Evolutionary conservation across 163 green algal genomes (phyloP).

Genomic region (Trebouxia gelatinosa): DNA sequence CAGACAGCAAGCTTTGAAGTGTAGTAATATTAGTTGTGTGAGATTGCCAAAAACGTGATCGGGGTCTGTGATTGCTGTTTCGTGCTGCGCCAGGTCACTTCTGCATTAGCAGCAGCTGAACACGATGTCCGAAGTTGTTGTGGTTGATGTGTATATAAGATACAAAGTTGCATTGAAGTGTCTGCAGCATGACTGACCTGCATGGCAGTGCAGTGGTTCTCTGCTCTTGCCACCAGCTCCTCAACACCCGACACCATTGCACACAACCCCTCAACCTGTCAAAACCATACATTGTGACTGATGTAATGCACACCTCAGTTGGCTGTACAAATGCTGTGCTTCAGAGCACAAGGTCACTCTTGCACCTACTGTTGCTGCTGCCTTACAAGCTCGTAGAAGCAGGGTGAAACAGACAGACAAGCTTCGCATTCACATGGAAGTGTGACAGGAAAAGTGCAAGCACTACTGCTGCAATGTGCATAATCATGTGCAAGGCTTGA

Average conservation of each 20-base stretch:
- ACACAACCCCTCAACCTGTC: slow-evolving; percentile 59
- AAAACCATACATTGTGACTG: too few relatives aligned
- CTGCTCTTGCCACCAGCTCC: slow-evolving; percentile 52
- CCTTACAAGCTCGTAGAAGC: too few relatives aligned
- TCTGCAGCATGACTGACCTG: slow-evolving; percentile 49
- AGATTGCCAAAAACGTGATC: not conserved
- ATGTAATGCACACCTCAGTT: too few relatives aligned
- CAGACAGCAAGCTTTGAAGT: not conserved
- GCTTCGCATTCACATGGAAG: too few relatives aligned
- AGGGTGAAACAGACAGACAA: too few relatives aligned
- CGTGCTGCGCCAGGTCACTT: not conserved
- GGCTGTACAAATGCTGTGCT: too few relatives aligned
- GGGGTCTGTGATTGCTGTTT: not conserved
- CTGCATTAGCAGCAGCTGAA: not conserved
- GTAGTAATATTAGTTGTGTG: not conserved
- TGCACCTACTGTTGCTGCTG: too few relatives aligned
- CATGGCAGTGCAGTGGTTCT: slow-evolving; percentile 44
- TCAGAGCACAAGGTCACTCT: too few relatives aligned
- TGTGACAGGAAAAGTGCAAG: too few relatives aligned
- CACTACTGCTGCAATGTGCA: too few relatives aligned
- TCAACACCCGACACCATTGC: slow-evolving; percentile 59
- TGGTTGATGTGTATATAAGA: not conserved
- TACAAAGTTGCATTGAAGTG: not conserved
- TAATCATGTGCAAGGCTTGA: too few relatives aligned
- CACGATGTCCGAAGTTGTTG: not conserved